Percentiles rank a stretch among this genome's conserved stretches.
Conservation (phyloP, 257 asterid species). For the Solanum appendiculatum region DNA sequence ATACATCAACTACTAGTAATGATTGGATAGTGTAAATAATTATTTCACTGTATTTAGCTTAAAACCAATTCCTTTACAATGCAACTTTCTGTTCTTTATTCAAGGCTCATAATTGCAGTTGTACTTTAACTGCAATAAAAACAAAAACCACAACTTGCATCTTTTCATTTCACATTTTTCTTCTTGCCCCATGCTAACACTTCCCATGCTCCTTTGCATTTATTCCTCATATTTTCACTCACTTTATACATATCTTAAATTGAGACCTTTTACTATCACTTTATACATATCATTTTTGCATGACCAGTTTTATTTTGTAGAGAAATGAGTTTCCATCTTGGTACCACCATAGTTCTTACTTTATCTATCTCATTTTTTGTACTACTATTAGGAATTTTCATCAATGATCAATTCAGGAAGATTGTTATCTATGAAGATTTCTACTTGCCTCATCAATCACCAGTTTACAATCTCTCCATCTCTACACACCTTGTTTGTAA, state of each 20-base stretch:
- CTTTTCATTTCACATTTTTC: slow-evolving; percentile 3
- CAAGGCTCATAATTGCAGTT: background rate
- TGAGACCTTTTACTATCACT: background rate
- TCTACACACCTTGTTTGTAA: slow-evolving; percentile 9
- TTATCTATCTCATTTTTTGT: slow-evolving; percentile 36
- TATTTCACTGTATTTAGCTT: background rate
- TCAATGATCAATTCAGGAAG: slow-evolving; percentile 40
- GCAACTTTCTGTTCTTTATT: background rate
- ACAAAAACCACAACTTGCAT: background rate
- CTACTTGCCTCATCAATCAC: slow-evolving; percentile 28
- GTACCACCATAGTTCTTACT: slow-evolving; percentile 35
- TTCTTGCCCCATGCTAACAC: background rate
- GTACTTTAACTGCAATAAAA: background rate
- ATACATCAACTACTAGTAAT: too few relatives aligned
- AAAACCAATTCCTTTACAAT: background rate
- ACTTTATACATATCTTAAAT: background rate
- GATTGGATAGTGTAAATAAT: background rate
- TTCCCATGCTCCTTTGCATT: background rate
- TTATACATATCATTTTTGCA: background rate
- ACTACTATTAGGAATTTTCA: slow-evolving; percentile 34
- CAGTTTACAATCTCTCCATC: slow-evolving; percentile 11
- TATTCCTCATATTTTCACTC: background rate
- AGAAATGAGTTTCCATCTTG: slow-evolving; percentile 36
- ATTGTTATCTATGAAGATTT: slow-evolving; percentile 45
- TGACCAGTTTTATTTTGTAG: slow-evolving; percentile 15